phyloP scores from a whole-genome alignment of 495 filamentous ascomycete genomes.

The Entonaema liquescens region DNA sequence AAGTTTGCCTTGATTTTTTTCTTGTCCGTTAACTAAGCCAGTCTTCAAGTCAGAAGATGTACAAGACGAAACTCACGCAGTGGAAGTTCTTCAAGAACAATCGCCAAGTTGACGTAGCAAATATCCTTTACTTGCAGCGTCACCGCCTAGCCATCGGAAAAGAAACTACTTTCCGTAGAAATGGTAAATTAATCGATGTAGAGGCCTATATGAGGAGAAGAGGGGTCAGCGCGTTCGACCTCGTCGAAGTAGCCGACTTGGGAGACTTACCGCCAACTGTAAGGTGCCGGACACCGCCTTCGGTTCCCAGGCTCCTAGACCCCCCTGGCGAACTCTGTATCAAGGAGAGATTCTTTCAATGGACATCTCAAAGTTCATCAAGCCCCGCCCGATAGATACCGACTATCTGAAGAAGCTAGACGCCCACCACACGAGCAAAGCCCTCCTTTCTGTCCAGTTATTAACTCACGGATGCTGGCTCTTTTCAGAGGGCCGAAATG shows the following conservation, averaged over 20 bases:
- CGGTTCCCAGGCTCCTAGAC: conserved; percentile 28
- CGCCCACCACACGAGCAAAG: conserved; percentile 39
- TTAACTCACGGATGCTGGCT: conserved; percentile 46
- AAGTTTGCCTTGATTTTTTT: conserved; percentile 6
- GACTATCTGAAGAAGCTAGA: conserved; percentile 39
- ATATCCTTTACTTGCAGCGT: conserved; percentile 47
- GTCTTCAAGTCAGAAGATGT: conserved; percentile 48
- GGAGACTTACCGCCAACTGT: conserved; percentile 47
- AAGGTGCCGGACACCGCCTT: conserved; percentile 50
- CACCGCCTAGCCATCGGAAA: conserved; percentile 50
- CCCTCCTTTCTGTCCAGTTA: conserved; percentile 40
- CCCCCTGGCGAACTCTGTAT: conserved; percentile 41
- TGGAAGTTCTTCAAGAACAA: conserved; percentile 55
- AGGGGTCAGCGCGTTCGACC: conserved; percentile 48
- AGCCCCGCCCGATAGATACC: conserved; percentile 40
- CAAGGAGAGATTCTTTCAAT: conserved; percentile 44
- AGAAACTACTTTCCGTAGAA: conserved; percentile 48
- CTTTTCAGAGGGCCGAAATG: conserved; percentile 41
- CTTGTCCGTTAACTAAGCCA: conserved; percentile 31
- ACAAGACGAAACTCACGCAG: conserved; percentile 52
- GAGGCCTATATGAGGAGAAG: conserved; percentile 48
- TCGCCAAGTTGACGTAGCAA: conserved; percentile 48
- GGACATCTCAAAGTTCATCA: conserved; percentile 42
- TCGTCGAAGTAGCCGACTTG: conserved; percentile 47
- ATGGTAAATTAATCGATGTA: conserved; percentile 48